phyloP scores from a whole-genome alignment of 2,329 filamentous ascomycete genomes.

The Venturia carpophila region DNA sequence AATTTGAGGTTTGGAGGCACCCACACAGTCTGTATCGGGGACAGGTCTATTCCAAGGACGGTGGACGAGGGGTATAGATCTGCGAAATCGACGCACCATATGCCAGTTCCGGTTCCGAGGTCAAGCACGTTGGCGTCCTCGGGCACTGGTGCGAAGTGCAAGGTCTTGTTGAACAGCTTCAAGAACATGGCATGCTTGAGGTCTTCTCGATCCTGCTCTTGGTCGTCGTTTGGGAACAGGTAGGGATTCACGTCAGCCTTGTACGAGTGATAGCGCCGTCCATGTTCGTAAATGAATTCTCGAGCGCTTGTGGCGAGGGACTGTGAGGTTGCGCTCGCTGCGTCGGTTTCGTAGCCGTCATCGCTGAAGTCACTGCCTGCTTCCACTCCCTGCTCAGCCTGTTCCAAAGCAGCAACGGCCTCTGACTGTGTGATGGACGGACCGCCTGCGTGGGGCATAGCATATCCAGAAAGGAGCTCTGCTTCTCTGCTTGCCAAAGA shows the following conservation, averaged over 20 bases:
- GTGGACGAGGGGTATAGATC: conserved; percentile 30
- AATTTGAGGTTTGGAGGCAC: conserved; percentile 37
- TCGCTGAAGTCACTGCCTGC: conserved; percentile 6
- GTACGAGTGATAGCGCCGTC: conserved; percentile 18
- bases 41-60: conserved; percentile 35
- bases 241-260: conserved; percentile 14
- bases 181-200: conserved; percentile 16
- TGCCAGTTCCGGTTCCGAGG: conserved; percentile 22
- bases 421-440: conserved; percentile 12
- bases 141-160: conserved; percentile 34
- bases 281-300: conserved; percentile 18
- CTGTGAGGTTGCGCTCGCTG: conserved; percentile 13
- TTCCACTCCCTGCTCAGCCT: conserved; percentile 18
- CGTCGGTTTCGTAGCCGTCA: conserved; percentile 15
- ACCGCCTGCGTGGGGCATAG: neutral
- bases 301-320: conserved; percentile 17
- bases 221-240: conserved; percentile 19
- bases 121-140: neutral
- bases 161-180: conserved; percentile 28
- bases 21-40: conserved; percentile 36
- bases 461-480: neutral
- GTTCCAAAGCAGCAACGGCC: conserved; percentile 11
- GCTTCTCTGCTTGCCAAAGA: conserved; percentile 4
- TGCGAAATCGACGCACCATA: conserved; percentile 35
- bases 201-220: conserved; percentile 16